A percentile compares a stretch with the other conserved stretches of the same genome.
Evolutionary conservation across 2,329 filamentous ascomycete species (phyloP).

Genomic region (Aaosphaeria arxii): DNA sequence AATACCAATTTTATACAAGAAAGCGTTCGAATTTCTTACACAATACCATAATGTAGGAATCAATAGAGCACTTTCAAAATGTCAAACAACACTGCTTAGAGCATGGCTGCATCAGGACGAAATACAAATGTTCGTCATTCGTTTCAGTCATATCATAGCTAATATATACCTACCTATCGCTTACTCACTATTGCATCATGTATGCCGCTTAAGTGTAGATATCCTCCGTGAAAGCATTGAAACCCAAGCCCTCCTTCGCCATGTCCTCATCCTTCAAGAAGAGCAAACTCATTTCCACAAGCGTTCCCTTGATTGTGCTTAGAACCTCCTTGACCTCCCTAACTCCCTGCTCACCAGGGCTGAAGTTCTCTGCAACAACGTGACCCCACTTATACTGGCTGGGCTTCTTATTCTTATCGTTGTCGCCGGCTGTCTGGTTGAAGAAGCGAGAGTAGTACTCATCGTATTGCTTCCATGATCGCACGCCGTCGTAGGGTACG

Average conservation of each 20-base stretch:
- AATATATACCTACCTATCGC: no score
- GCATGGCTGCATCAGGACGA: no score
- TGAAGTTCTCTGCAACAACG: conserved; percentile 61
- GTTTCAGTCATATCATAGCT: no score
- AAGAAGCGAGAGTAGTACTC: conserved; percentile 68
- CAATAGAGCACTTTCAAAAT: no score
- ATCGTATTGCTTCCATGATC: conserved; percentile 71
- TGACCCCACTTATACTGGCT: conserved; percentile 79
- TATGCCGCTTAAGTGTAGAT: conserved; percentile 41
- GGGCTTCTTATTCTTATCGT: conserved; percentile 40
- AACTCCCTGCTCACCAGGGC: conserved; percentile 41
- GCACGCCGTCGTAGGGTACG: conserved; percentile 66
- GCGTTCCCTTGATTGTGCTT: conserved; percentile 59
- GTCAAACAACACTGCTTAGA: no score
- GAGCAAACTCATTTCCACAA: conserved; percentile 83
- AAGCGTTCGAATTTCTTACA: no score
- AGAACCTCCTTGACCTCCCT: conserved; percentile 65
- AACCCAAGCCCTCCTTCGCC: conserved; percentile 72
- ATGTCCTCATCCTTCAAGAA: conserved; percentile 86
- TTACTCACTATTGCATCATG: no score
- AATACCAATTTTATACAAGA: no score
- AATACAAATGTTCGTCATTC: no score
- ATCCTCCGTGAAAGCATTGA: conserved; percentile 49
- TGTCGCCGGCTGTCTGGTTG: conserved; percentile 41
- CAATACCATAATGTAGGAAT: no score